Evolutionary conservation across 225 moss, liverwort and hornwort genomes (phyloP).

Genomic region (Climacium dendroides): DNA sequence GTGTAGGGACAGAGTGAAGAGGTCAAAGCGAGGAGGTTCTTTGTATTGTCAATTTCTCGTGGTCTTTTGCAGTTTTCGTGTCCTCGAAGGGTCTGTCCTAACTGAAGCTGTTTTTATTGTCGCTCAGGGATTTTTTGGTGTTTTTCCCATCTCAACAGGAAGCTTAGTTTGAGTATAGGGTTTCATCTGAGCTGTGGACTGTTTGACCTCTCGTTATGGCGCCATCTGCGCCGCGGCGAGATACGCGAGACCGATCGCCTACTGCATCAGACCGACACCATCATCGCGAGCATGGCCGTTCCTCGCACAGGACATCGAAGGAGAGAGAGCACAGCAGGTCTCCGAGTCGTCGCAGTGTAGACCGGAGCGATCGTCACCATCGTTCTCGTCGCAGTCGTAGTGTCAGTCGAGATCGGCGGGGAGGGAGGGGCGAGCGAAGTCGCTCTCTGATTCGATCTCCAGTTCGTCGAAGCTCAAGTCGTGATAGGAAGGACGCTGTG

Average conservation of each 20-base stretch:
- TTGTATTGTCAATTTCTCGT: background rate
- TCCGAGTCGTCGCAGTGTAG: constrained; percentile 29
- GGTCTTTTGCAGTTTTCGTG: background rate
- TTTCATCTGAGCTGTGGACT: background rate
- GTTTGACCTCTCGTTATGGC: constrained; percentile 18
- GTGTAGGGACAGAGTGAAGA: background rate
- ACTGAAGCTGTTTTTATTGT: background rate
- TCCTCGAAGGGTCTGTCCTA: background rate
- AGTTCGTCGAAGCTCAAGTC: constrained; percentile 46
- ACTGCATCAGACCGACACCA: constrained; percentile 22
- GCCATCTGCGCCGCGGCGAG: constrained; percentile 37
- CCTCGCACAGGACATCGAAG: constrained; percentile 29
- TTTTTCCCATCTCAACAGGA: background rate
- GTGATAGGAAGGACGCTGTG: constrained; percentile 23
- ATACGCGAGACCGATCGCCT: constrained; percentile 29
- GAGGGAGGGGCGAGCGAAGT: constrained; percentile 17
- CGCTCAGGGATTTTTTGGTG: background rate
- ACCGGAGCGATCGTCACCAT: constrained; percentile 32
- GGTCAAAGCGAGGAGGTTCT: background rate
- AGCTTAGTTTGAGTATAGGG: background rate
- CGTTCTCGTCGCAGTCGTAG: constrained; percentile 34
- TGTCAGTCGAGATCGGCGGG: constrained; percentile 31
- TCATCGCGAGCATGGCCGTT: constrained; percentile 29
- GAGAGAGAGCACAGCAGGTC: constrained; percentile 32
- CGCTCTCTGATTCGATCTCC: constrained; percentile 26